Conservation (phyloP, 2,329 filamentous ascomycete species). For the Penicillium brevicompactum region DNA sequence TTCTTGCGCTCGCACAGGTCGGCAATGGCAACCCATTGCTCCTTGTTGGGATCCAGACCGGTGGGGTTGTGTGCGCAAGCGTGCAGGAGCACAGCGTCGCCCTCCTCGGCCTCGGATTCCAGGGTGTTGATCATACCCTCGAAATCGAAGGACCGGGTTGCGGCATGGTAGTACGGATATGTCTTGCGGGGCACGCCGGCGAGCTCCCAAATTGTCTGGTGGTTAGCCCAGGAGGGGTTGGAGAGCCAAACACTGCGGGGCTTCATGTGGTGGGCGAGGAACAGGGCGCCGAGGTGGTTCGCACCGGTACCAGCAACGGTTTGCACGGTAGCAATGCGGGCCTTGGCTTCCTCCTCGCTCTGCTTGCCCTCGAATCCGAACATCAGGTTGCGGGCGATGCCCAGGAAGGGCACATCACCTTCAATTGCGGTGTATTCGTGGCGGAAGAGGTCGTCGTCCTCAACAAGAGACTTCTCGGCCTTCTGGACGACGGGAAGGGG, state of each 20-base stretch:
- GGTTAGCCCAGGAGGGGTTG: constrained; percentile 95
- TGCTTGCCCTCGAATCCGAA: constrained; percentile 63
- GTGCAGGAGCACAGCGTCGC: constrained; percentile 85
- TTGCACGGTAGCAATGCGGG: constrained; percentile 70
- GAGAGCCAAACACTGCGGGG: constrained; percentile 79
- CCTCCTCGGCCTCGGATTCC: constrained; percentile 78
- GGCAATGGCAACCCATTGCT: constrained; percentile 91
- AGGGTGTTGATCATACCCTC: constrained; percentile 74
- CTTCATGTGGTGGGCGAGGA: constrained; percentile 84
- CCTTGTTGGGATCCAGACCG: constrained; percentile 86
- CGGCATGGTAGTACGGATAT: constrained; percentile 90
- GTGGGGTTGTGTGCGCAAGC: constrained; percentile 98
- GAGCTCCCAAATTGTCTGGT: constrained; percentile 83
- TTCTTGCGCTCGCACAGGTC: constrained; percentile 74
- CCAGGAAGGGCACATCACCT: constrained; percentile 79
- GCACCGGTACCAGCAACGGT: constrained; percentile 96
- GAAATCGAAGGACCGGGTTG: constrained; percentile 46
- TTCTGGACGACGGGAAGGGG: constrained; percentile 89
- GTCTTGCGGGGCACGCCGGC: constrained; percentile 76
- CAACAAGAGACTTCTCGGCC: constrained; percentile 71
- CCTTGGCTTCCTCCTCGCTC: constrained; percentile 41
- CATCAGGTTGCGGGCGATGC: constrained; percentile 84
- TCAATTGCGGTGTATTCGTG: constrained; percentile 98
- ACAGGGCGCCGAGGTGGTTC: constrained; percentile 86
- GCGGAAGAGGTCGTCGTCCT: constrained; percentile 82